phyloP scores from a whole-genome alignment of 495 filamentous ascomycete genomes.

The Penicillium odoratum region DNA sequence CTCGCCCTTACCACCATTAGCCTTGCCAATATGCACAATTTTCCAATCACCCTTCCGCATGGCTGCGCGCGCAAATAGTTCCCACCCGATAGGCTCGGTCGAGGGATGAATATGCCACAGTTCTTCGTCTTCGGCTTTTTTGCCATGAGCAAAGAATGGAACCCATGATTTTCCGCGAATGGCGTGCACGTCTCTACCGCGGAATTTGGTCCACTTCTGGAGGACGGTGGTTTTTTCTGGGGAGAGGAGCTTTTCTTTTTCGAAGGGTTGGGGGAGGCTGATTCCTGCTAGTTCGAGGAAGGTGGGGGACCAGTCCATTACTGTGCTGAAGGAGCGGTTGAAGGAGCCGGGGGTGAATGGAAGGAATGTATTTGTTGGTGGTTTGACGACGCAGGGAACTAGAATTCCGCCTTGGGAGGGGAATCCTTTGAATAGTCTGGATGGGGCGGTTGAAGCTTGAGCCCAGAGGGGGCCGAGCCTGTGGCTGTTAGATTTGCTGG shows the following conservation, averaged over 20 bases:
- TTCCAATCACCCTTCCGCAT: constrained; percentile 44
- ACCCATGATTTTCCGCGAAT: constrained; percentile 20
- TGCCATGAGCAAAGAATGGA: constrained; percentile 7
- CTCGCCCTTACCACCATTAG: constrained; percentile 8
- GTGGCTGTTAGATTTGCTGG: background rate
- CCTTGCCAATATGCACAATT: constrained; percentile 22
- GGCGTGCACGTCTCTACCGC: constrained; percentile 13
- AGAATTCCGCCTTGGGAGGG: constrained; percentile 53
- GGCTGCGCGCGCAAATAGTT: constrained; percentile 37
- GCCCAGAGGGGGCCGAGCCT: constrained; percentile 49
- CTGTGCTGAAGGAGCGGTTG: constrained; percentile 18
- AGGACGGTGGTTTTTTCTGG: background rate
- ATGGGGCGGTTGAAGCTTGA: constrained; percentile 55
- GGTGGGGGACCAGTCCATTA: constrained; percentile 20
- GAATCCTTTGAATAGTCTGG: constrained; percentile 51
- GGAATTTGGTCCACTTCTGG: constrained; percentile 13
- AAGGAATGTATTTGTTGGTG: constrained; percentile 8
- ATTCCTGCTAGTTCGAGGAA: constrained; percentile 18
- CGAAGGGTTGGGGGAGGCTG: background rate
- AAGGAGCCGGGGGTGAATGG: constrained; percentile 9
- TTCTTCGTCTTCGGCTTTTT: constrained; percentile 15
- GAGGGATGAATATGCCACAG: constrained; percentile 19
- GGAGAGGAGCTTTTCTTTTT: background rate
- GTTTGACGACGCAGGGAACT: constrained; percentile 45
- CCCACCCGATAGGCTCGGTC: constrained; percentile 31